phyloP scores from a whole-genome alignment of 73 alveolate genomes.

The Tetrahymena malaccensis region DNA sequence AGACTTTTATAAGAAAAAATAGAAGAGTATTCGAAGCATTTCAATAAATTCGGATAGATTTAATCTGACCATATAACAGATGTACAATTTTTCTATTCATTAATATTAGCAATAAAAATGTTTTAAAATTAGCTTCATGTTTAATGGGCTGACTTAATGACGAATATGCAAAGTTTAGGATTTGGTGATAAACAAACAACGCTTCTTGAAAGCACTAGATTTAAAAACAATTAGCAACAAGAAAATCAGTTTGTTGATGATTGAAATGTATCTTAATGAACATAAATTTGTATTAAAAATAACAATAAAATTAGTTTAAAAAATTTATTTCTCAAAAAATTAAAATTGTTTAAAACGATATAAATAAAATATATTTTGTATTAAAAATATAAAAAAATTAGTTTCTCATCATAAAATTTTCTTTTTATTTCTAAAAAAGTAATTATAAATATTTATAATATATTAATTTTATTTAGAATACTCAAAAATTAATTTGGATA shows the following conservation, averaged over 20 bases:
- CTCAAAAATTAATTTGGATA: no score
- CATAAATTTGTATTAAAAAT: not conserved
- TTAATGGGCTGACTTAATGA: not conserved
- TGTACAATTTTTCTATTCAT: not conserved
- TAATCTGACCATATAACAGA: not conserved
- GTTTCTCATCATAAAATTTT: no score
- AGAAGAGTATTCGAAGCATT: not conserved
- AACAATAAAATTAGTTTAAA: not conserved
- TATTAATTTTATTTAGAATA: no score
- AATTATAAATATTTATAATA: no score
- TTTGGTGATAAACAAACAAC: not conserved
- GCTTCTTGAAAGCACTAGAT: not conserved
- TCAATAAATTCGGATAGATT: not conserved
- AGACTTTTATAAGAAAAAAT: not conserved
- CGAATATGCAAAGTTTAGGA: not conserved
- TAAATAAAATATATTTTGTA: no score
- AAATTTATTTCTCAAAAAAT: no score
- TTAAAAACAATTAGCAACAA: not conserved
- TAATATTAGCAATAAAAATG: not conserved
- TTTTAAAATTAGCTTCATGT: not conserved
- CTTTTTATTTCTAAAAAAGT: no score
- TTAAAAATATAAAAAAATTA: no score
- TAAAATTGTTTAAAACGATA: no score
- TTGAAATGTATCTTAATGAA: not conserved
- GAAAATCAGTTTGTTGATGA: not conserved